Evolutionary conservation across 2,329 filamentous ascomycete genomes (phyloP).

Genomic region (Pleomassaria siparia): DNA sequence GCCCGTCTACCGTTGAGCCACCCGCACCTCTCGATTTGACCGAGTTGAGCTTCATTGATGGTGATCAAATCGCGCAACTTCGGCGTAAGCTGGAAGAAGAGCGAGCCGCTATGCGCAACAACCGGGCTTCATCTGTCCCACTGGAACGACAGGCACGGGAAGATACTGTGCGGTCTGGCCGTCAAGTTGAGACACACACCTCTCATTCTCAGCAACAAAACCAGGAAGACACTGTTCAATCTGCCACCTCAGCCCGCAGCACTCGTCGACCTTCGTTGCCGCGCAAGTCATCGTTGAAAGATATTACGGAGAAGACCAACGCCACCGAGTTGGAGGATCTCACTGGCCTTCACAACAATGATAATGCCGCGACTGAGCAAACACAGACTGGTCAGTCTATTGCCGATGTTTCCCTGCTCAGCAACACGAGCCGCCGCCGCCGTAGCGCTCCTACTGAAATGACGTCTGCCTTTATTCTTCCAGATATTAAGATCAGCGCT

Average conservation of each 20-base stretch:
- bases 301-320: slow-evolving; percentile 44
- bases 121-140: slow-evolving; percentile 20
- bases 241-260: slow-evolving; percentile 41
- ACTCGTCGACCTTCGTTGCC: slow-evolving; percentile 43
- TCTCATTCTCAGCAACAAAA: slow-evolving; percentile 37
- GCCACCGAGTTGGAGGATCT: slow-evolving; percentile 34
- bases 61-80: slow-evolving; percentile 55
- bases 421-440: slow-evolving; percentile 53
- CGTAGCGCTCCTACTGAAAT: slow-evolving; percentile 54
- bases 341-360: slow-evolving; percentile 35
- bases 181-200: slow-evolving; percentile 22
- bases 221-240: slow-evolving; percentile 20
- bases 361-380: slow-evolving; percentile 22
- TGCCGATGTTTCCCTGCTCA: slow-evolving; percentile 47
- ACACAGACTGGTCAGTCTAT: slow-evolving; percentile 33
- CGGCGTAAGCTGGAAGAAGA: slow-evolving; percentile 60
- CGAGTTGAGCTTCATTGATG: slow-evolving; percentile 57
- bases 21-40: slow-evolving; percentile 47
- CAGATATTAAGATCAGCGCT: slow-evolving; percentile 59
- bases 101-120: slow-evolving; percentile 47
- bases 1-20: slow-evolving; percentile 24
- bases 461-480: slow-evolving; percentile 66
- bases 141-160: slow-evolving; percentile 38
- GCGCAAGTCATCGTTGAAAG: slow-evolving; percentile 60
- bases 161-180: slow-evolving; percentile 43